Conservation (phyloP, 768 basidiomycete species). For the Trametopsis cervina region DNA sequence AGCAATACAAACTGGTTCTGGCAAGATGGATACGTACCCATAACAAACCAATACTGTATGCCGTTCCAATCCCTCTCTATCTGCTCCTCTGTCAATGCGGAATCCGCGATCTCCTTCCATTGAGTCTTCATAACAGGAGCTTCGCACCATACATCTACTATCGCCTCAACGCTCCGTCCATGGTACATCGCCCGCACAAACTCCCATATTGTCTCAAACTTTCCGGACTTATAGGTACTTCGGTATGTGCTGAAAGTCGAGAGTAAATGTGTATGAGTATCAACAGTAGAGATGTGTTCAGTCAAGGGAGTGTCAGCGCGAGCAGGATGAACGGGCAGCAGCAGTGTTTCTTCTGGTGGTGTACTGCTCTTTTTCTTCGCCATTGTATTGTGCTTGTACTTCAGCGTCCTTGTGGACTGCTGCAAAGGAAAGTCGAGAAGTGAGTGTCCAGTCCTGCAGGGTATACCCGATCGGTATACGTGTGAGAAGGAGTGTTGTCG, state of each 20-base stretch:
- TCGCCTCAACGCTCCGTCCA: constrained; percentile 48
- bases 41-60: constrained; percentile 76
- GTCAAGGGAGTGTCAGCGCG: constrained; percentile 5
- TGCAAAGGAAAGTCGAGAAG: too few species aligned
- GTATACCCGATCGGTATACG: too few species aligned
- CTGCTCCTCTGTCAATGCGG: constrained; percentile 46
- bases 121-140: constrained; percentile 48
- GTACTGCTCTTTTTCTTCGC: constrained; percentile 32
- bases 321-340: constrained; percentile 24
- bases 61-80: constrained; percentile 53
- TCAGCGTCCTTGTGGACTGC: too few species aligned
- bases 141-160: constrained; percentile 90
- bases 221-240: constrained; percentile 51
- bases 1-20: not conserved
- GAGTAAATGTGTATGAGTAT: constrained; percentile 83
- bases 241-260: constrained; percentile 64
- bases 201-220: constrained; percentile 51
- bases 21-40: constrained; percentile 39
- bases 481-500: too few species aligned
- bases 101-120: constrained; percentile 73
- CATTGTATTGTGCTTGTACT: constrained; percentile 26
- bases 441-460: too few species aligned
- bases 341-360: constrained; percentile 29
- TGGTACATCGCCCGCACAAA: constrained; percentile 60
- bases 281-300: constrained; percentile 43